Evolutionary conservation across 129 eudicot species (phyloP).

Genomic region (Cynara cardunculus): DNA sequence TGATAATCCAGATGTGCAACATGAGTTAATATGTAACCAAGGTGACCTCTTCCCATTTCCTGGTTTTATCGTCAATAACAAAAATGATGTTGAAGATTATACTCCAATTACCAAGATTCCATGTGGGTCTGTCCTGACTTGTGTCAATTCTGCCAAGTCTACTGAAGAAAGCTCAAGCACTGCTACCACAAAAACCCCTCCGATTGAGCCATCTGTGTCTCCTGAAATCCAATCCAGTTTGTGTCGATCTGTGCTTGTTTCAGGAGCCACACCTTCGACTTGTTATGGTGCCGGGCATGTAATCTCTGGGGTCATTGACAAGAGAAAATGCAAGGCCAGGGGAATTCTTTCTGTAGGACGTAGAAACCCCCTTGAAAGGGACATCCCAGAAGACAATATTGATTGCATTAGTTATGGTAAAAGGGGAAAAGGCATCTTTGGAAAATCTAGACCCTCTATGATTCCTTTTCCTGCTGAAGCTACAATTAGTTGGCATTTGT

Average conservation of each 20-base stretch:
- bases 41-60: conserved; percentile 29
- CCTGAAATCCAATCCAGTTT: conserved; percentile 79
- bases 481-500: conserved; percentile 68
- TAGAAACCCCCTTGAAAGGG: conserved; percentile 25
- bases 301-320: conserved; percentile 68
- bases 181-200: conserved; percentile 53
- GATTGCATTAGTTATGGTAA: conserved; percentile 14
- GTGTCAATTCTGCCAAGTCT: conserved; percentile 13
- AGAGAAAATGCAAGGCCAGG: conserved; percentile 72
- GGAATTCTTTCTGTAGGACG: conserved; percentile 67
- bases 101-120: conserved; percentile 53
- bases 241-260: conserved; percentile 30
- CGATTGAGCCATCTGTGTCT: conserved; percentile 73
- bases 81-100: conserved; percentile 32
- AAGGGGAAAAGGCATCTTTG: conserved; percentile 2
- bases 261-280: conserved; percentile 40
- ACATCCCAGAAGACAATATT: conserved; percentile 14
- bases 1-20: background rate
- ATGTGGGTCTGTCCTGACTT: conserved; percentile 32
- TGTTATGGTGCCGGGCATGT: conserved; percentile 85
- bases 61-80: conserved; percentile 19
- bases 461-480: conserved; percentile 79
- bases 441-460: conserved; percentile 36
- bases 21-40: conserved; percentile 10
- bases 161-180: conserved; percentile 28